Evolutionary conservation across 1,284 basidiomycete species (phyloP).

Genomic region (Wolfiporia cocos): DNA sequence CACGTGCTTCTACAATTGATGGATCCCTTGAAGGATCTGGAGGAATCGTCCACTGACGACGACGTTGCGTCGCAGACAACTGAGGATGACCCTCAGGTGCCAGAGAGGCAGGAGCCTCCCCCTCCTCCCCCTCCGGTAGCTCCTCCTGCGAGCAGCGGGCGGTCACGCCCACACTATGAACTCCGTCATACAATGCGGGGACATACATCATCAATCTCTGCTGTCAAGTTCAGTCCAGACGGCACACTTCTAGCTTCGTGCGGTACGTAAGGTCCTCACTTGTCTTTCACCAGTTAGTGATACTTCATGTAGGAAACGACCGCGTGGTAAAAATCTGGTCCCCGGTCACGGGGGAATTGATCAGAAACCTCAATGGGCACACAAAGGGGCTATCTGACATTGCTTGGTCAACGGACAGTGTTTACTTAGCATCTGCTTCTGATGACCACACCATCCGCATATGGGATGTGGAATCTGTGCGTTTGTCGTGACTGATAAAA

Average conservation of each 20-base stretch:
- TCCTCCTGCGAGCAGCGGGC: conserved; percentile 27
- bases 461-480: conserved; percentile 77
- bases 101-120: conserved; percentile 42
- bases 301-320: conserved; percentile 52
- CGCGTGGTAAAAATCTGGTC: conserved; percentile 78
- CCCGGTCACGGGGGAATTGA: conserved; percentile 68
- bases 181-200: conserved; percentile 60
- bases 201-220: conserved; percentile 73
- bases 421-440: conserved; percentile 81
- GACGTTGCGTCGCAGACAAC: conserved; percentile 76
- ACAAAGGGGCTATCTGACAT: conserved; percentile 85
- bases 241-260: conserved; percentile 76
- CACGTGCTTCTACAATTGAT: conserved; percentile 6
- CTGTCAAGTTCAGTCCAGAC: conserved; percentile 82
- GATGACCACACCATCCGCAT: conserved; percentile 85
- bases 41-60: conserved; percentile 72
- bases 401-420: conserved; percentile 80
- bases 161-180: conserved; percentile 65
- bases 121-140: conserved; percentile 27
- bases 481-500: conserved; percentile 21
- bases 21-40: conserved; percentile 19
- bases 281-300: neutral
- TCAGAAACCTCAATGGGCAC: conserved; percentile 68
- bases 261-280: conserved; percentile 37
- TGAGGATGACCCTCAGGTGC: conserved; percentile 74